Conservation (phyloP, 2,329 filamentous ascomycete species). For the Neodidymelliopsis sp. region DNA sequence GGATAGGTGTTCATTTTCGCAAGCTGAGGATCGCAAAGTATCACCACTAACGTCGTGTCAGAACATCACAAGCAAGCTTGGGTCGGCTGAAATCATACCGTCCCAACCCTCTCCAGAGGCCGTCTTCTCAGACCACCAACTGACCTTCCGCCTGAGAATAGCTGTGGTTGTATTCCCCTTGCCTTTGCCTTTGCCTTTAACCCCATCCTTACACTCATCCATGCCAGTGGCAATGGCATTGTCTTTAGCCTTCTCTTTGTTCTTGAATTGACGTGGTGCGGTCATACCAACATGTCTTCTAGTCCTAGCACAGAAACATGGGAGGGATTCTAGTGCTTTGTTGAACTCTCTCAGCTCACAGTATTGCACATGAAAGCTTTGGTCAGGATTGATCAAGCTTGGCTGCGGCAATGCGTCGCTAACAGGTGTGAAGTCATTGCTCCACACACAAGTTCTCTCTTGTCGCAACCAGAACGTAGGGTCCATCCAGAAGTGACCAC, state of each 20-base stretch:
- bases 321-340: conserved; percentile 30
- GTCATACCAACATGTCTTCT: conserved; percentile 46
- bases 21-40: conserved; percentile 45
- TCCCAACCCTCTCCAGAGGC: conserved; percentile 37
- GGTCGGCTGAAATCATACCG: conserved; percentile 26
- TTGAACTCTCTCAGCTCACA: conserved; percentile 45
- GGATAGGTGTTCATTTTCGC: conserved; percentile 20
- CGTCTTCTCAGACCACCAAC: conserved; percentile 40
- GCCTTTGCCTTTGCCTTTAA: background rate
- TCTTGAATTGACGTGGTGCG: conserved; percentile 18
- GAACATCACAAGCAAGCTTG: background rate
- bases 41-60: conserved; percentile 29
- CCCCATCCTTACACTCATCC: too few species aligned
- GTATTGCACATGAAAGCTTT: conserved; percentile 42
- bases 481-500: conserved; percentile 46
- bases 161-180: conserved; percentile 35
- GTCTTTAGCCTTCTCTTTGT: background rate
- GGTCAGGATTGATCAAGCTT: conserved; percentile 35
- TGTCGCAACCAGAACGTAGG: conserved; percentile 44
- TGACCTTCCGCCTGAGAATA: conserved; percentile 40
- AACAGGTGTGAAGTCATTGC: conserved; percentile 44
- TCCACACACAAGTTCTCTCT: conserved; percentile 47
- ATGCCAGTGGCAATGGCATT: too few species aligned
- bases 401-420: conserved; percentile 45
- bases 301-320: conserved; percentile 40